phyloP scores from a whole-genome alignment of 768 basidiomycete genomes.

The Lepiota brunneoincarnata region DNA sequence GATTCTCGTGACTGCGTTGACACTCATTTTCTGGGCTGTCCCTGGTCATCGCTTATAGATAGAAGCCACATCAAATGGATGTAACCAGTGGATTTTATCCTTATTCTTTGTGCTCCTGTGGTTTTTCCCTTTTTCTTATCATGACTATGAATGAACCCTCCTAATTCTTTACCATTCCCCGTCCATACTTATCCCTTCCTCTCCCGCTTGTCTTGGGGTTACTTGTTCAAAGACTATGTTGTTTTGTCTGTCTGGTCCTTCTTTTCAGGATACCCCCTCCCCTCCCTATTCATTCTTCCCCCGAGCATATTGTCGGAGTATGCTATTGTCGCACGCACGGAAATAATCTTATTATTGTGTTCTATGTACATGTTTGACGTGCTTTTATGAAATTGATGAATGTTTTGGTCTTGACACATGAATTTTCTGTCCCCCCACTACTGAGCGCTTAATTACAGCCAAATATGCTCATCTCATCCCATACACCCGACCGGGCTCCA shows the following conservation, averaged over 20 bases:
- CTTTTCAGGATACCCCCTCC: constrained; percentile 17
- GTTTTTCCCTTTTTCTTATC: constrained; percentile 5
- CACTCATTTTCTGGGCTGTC: constrained; percentile 93
- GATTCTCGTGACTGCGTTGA: constrained; percentile 72
- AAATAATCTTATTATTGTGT: constrained; percentile 2
- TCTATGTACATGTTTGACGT: neutral
- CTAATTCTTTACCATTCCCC: constrained; percentile 10
- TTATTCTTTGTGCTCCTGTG: neutral
- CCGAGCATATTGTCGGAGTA: constrained; percentile 6
- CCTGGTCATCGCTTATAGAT: constrained; percentile 84
- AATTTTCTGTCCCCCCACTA: too few species aligned
- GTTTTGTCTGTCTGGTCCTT: constrained; percentile 14
- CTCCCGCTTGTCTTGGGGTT: neutral
- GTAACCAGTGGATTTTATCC: constrained; percentile 14
- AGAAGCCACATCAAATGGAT: constrained; percentile 9
- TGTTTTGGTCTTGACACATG: too few species aligned
- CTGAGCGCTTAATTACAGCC: neutral
- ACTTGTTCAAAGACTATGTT: constrained; percentile 5
- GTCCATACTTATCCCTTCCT: constrained; percentile 18
- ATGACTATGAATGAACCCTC: constrained; percentile 14
- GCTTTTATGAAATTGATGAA: neutral
- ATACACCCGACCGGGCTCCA: neutral
- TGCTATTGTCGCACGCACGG: neutral
- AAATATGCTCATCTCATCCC: neutral
- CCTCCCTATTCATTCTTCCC: neutral